These are phyloP conservation scores for Globisporangium parvum DNA, from an alignment of 352 stramenopile genomes.

Conservation along the genomic window DNA sequence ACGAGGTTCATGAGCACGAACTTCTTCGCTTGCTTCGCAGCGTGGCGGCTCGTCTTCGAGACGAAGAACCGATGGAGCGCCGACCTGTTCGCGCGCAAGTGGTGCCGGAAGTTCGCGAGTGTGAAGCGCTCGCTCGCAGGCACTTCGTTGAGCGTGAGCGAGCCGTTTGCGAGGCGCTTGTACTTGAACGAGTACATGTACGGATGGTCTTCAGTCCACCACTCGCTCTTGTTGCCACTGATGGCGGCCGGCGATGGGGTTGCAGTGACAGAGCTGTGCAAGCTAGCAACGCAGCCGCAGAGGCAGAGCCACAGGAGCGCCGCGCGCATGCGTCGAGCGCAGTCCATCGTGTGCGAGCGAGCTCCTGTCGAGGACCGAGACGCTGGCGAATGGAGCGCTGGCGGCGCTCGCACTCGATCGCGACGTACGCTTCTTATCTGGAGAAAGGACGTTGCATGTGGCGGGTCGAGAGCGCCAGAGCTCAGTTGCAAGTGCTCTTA, in stretches of 20 bases:
- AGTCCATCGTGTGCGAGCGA: neutral
- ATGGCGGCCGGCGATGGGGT: neutral
- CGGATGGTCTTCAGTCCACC: slow-evolving; percentile 43
- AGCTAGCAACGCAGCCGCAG: neutral
- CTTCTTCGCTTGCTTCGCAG: slow-evolving; percentile 23
- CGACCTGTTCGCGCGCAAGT: slow-evolving; percentile 10
- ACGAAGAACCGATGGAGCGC: slow-evolving; percentile 24
- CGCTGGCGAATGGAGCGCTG: neutral
- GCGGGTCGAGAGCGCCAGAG: too few relatives aligned
- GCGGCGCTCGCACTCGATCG: neutral
- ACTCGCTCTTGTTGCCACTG: slow-evolving; percentile 13
- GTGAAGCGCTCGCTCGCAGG: neutral
- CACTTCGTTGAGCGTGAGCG: slow-evolving; percentile 24
- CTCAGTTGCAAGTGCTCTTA: too few relatives aligned
- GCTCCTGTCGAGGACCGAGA: neutral
- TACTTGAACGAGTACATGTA: slow-evolving; percentile 32
- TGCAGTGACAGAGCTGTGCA: neutral
- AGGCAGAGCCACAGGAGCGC: slow-evolving; percentile 2
- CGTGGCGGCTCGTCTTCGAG: slow-evolving; percentile 19
- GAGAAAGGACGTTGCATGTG: too few relatives aligned
- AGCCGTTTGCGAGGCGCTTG: slow-evolving; percentile 34
- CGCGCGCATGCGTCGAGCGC: neutral
- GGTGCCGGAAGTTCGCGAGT: slow-evolving; percentile 5
- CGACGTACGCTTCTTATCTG: too few relatives aligned
- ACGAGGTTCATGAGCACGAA: slow-evolving; percentile 48